Evolutionary conservation across 78 protist species (phyloP), one percentile per base, ranked within the genome.

Genomic region (Dictyostelium brefeldianum): DNA sequence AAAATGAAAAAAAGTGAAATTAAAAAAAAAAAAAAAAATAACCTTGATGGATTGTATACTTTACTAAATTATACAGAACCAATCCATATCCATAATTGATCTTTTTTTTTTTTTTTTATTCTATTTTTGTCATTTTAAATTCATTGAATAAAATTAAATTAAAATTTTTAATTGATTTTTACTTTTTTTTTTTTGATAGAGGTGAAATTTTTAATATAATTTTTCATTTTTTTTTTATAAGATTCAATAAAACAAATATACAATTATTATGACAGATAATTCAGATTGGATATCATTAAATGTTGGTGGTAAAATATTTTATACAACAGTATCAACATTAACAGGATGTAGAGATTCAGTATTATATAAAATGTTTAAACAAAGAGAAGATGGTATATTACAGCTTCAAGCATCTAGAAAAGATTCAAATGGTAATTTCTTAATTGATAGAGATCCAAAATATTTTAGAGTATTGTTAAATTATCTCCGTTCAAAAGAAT

Each of bases 401-500:
- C 25, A 57, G 14, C 47, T 18, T 50, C 77, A 43, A 46, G 25
- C 51, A 18, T 77, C 84, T 2, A 56, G 84, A 29, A 87, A 65
- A 65, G 95, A 90, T 81, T 15, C 25, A 25, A 71, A 80, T 80
- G 89, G 89, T 17, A 53, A 54, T 0, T 81, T 11, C 5, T 41
- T 90, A 20, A 80, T 90, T 0, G 95, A 90, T 59, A 59, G 95
- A 12, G 95, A 90, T 53, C 95, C 95, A 41, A 57, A 57, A 31
- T 90, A 90, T 48, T 90, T 90, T 90, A 80, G 89, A 71, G 75
- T 59, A 18, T 4, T 90, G 8, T 82, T 90, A 25, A 90, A 90
- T 31, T 80, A 69, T 80, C 31, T 90, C 10, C 54, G 95, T 65
- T 17, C 62, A 5, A 36, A 46, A 17, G 78, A 56, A n/a, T 48